Evolutionary conservation across 176 grass and related monocot genomes (phyloP).

Genomic region (Oryza punctata): DNA sequence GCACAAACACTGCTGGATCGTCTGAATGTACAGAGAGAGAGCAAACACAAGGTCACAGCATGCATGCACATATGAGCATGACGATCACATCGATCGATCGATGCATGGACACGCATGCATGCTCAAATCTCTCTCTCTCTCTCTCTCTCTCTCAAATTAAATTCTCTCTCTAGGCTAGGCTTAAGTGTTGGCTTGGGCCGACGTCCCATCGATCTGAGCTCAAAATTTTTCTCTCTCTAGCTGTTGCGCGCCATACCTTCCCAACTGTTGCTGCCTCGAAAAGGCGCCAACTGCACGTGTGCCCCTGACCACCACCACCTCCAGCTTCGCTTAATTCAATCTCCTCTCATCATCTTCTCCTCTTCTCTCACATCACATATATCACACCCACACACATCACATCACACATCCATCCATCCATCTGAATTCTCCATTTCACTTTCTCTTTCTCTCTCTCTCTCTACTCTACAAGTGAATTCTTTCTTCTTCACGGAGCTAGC

Average conservation of each 20-base stretch:
- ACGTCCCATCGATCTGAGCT: neutral
- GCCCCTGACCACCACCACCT: constrained; percentile 37
- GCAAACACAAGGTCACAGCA: no score
- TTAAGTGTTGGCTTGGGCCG: neutral
- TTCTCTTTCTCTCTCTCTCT: no score
- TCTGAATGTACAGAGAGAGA: neutral
- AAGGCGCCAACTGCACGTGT: constrained; percentile 65
- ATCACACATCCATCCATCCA: constrained; percentile 17
- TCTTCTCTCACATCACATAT: constrained; percentile 40
- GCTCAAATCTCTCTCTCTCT: no score
- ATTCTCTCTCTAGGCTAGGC: no score
- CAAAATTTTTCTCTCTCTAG: constrained; percentile 26
- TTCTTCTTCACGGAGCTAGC: no score
- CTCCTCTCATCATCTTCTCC: neutral
- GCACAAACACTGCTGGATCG: neutral
- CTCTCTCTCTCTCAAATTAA: no score
- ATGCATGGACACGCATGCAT: no score
- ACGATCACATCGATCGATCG: neutral
- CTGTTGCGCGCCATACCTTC: constrained; percentile 62
- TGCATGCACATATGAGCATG: neutral
- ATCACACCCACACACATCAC: constrained; percentile 55
- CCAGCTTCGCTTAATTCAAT: neutral
- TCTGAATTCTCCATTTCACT: neutral
- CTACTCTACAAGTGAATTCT: no score
- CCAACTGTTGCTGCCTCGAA: constrained; percentile 63